These are phyloP conservation scores for Polysphondylium violaceum DNA, from an alignment of 78 protist genomes.

Conservation along the genomic window DNA sequence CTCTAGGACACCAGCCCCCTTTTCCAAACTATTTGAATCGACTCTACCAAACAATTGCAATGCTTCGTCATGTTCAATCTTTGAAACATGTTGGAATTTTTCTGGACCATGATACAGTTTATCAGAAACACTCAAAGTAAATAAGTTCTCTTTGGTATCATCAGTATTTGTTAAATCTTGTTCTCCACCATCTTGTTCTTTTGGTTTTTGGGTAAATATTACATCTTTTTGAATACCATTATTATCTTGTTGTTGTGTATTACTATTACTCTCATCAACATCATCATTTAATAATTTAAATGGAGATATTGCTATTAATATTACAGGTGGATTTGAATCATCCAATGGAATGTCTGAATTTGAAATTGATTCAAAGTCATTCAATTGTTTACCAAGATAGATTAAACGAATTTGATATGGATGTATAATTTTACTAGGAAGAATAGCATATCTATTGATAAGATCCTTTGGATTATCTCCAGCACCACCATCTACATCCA, in stretches of 20 bases:
- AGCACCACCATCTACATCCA: not conserved
- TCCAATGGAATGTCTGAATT: not conserved
- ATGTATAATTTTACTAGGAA: slow-evolving; percentile 30
- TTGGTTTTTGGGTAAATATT: no score
- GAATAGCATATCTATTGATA: not conserved
- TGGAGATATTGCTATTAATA: not conserved
- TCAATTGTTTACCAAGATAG: slow-evolving; percentile 51
- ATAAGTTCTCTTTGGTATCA: no score
- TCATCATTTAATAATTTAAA: no score
- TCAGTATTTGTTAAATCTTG: slow-evolving; percentile 9
- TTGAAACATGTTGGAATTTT: no score
- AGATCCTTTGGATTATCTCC: not conserved
- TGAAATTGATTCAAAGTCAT: not conserved
- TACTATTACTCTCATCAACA: not conserved
- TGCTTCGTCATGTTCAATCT: no score
- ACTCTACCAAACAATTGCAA: no score
- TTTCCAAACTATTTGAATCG: no score
- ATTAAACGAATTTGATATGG: slow-evolving; percentile 43
- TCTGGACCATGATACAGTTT: no score
- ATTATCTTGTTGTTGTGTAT: not conserved
- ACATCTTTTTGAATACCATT: no score
- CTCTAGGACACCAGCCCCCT: no score
- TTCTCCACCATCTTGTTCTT: not conserved
- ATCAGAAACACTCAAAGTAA: no score
- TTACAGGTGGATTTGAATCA: not conserved